Base-by-base conservation (phyloP, 2,329 filamentous ascomycete genomes). In the Catunica adiposa region DNA sequence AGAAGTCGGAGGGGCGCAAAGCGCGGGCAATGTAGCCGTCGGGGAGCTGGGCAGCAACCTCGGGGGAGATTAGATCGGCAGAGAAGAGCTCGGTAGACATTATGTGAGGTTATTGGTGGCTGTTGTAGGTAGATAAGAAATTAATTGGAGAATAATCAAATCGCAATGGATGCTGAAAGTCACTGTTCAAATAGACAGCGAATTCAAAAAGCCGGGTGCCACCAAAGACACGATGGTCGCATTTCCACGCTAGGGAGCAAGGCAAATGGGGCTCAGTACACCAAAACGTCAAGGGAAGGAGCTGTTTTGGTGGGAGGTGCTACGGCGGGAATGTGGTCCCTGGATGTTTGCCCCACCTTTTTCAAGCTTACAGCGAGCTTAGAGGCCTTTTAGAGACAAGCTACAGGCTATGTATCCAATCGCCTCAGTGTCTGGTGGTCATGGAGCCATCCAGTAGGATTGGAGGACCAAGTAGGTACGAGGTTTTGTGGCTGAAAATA, bases 21-120 rank as follows among this genome's bases (percentile, higher is more conserved):
- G 90, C 82, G 25, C 92, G 88, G 65, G 94, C 78, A 26, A 75
- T 79, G 74, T 97, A 97, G 63, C 84, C 83, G 62, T 82, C 73
- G 46, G 92, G 90, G 0, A 97, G 81, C 17, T 74, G 76, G 42
- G 81, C 73, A 59, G 80, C 71, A 62, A 96, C 85, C 55, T 78
- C 73, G 20, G 86, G 79, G 23, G 87, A 88, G 68, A 97, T 83
- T 64, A 96, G 82, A 59, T 80, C 71, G 60, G 77, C 66, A 57
- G 83, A 77, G 76, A 96, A 96, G 67, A 96, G 57, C 29, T 53
- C 57, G 57, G 40, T 20, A 17, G 53, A 34, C 53, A 53, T 56
- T 50, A 38, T 53, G 42, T 20, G n/a, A 22, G 29, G 17, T 29
- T 46, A 9, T 34, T 42, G 20, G 31, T 42, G 23, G 23, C 7